Evolutionary conservation across 352 stramenopile genomes (phyloP).

Genomic region (Globisporangium takayamanum): DNA sequence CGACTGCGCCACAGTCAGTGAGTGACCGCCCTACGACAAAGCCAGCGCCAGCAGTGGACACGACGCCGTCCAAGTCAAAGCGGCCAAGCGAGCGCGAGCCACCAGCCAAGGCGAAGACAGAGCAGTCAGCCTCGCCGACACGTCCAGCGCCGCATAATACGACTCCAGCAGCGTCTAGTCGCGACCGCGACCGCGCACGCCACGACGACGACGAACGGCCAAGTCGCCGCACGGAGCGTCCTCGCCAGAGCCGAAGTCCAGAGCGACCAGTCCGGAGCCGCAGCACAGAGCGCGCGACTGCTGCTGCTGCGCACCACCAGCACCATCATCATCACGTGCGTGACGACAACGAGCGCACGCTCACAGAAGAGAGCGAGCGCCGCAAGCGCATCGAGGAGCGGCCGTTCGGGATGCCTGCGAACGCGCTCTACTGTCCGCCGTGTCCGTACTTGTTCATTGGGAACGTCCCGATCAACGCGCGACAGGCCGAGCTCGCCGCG

Average conservation of each 20-base stretch:
- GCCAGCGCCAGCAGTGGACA: neutral
- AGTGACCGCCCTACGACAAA: neutral
- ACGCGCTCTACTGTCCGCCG: conserved; percentile 38
- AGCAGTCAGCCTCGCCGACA: neutral
- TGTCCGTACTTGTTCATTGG: conserved; percentile 68
- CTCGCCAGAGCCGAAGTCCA: no score
- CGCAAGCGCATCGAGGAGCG: neutral
- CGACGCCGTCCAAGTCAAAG: neutral
- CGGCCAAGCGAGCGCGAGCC: no score
- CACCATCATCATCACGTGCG: neutral
- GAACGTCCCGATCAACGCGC: conserved; percentile 42
- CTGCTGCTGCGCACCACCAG: neutral
- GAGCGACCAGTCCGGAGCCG: no score
- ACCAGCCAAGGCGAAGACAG: neutral
- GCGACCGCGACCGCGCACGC: no score
- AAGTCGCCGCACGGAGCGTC: no score
- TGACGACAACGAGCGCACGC: neutral
- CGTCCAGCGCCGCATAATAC: no score
- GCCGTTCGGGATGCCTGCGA: neutral
- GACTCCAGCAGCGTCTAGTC: no score
- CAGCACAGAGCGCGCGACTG: neutral
- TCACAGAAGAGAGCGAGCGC: neutral
- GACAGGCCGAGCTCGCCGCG: conserved; percentile 35
- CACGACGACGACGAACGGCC: no score
- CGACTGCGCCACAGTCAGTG: no score